Evolutionary conservation across 1,139 yeast species (phyloP), one percentile per base, ranked within the genome.

Genomic region (Protomyces lactucae-debilis): DNA sequence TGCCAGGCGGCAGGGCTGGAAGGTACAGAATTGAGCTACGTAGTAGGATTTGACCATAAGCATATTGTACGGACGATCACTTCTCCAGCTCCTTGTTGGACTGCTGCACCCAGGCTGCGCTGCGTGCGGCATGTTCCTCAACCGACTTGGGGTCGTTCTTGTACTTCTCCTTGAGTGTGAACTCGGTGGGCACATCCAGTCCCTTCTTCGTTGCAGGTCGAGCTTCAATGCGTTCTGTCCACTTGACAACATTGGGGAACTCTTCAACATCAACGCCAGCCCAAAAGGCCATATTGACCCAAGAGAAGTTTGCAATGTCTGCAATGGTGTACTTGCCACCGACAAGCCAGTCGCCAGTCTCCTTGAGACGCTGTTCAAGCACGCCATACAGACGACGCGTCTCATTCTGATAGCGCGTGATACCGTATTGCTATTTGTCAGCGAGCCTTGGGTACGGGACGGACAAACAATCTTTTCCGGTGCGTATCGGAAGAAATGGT

Each of bases 241-340:
- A 60, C 51, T 53, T 39, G 14, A 23, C 36, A 1, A 60, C 51
- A 2, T 56, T 40, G 12, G 59, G 40, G 51, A 60, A 60, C 39
- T 60, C 64, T 16, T 14, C 36, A 14, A 37, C 36, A 21, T 60
- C 64, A 9, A 60, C 64, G 35, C 64, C 64, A 14, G 64, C 64
- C 64, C 64, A 60, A 39, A 60, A 60, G 28, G 59, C 64, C 28
- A 21, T 25, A 52, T 60, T 60, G 35, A 74, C 73, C 79, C 78
- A 76, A 14, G 82, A 76, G 66, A 75, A 78, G 14, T 78, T 71
- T 18, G 79, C 79, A 60, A 84, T 72, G 72, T 85, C 88, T 14
- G 86, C 85, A 70, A 82, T 74, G 35, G 83, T 76, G 64, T 82
- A 69, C 68, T 82, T 84, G 70, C 80, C 79, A 45, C 88, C 87